Evolutionary conservation across 1,284 basidiomycete genomes (phyloP).

Genomic region (Melampsora americana): DNA sequence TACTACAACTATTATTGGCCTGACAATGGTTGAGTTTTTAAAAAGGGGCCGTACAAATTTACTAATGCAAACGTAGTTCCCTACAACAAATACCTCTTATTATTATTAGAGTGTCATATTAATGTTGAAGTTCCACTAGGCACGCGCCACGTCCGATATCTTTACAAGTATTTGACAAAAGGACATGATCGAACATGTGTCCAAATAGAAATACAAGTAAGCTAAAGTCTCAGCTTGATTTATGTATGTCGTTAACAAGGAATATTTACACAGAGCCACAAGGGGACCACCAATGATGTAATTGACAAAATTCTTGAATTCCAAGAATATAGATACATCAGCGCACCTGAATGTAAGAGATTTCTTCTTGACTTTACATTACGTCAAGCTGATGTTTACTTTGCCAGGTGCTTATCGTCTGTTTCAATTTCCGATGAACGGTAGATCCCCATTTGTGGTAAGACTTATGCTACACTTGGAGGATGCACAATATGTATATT

Average conservation of each 20-base stretch:
- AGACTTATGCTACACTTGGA: neutral
- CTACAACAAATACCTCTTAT: constrained; percentile 3
- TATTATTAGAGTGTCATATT: constrained; percentile 10
- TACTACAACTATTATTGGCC: neutral
- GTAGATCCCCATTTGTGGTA: neutral
- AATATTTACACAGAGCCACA: too few relatives aligned
- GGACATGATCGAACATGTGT: neutral
- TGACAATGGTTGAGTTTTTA: neutral
- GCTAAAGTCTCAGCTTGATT: too few relatives aligned
- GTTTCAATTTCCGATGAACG: neutral
- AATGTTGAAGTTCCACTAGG: constrained; percentile 18
- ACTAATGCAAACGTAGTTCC: neutral
- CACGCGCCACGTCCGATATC: neutral
- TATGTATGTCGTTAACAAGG: too few relatives aligned
- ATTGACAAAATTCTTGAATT: neutral
- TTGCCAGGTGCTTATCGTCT: neutral
- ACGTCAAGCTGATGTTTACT: neutral
- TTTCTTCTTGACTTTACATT: too few relatives aligned
- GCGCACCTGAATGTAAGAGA: neutral
- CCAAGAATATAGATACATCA: constrained; percentile 1
- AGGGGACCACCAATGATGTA: too few relatives aligned
- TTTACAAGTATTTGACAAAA: constrained; percentile 29
- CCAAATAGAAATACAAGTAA: neutral
- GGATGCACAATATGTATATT: neutral
- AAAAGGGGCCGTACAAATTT: neutral